Base-by-base conservation (phyloP, 768 basidiomycete species). In the Russula sp. region DNA sequence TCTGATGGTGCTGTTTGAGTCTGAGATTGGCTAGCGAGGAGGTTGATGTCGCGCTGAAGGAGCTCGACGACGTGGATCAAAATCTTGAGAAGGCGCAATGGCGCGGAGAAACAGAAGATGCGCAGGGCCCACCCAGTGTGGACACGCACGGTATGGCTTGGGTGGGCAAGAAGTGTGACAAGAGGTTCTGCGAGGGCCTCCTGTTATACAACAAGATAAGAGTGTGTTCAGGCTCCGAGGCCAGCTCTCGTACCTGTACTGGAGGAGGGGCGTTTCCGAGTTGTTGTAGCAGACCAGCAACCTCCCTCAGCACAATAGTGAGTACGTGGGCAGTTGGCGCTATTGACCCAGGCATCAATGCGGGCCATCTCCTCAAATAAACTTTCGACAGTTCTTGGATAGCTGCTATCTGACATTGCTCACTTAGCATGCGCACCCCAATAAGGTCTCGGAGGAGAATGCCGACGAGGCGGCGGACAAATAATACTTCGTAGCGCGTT, bases 331-430 rank as follows among this genome's bases (percentile, higher is more conserved):
- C 81, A 40, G 75, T 77, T 0, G 94, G 91, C 0, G 87, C 82
- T 20, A 77, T 76, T 66, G 91, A 87, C 7, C 91, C 92, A 10
- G 93, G 93, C 82, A 98, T 86, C 75, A 96, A 83, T 0, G 92
- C 88, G 1, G 94, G 94, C 93, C 94, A 98, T 57, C 91, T 82
- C 73, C 90, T 93, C 63, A 97, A 77, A 72, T 93, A 97, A 4
- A 82, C 78, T 40, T 79, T 86, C 0, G 91, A 86, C 47, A 97
- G 77, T 67, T 97, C 95, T 68, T 90, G 86, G 39, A 97, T 90
- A 2, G 95, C 95, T 32, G 79, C 78, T 51, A 98, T 95, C 74
- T 98, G 96, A 0, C 89, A 95, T 71, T 94, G 91, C 70, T 99
- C 96, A 63, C 89, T 89, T 66, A 98, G 75, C 81, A 97, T 87